A percentile compares a stretch with the other conserved stretches of the same genome.
Conservation (phyloP, 2,329 filamentous ascomycete genomes). For the Cladosporium halotolerans region DNA sequence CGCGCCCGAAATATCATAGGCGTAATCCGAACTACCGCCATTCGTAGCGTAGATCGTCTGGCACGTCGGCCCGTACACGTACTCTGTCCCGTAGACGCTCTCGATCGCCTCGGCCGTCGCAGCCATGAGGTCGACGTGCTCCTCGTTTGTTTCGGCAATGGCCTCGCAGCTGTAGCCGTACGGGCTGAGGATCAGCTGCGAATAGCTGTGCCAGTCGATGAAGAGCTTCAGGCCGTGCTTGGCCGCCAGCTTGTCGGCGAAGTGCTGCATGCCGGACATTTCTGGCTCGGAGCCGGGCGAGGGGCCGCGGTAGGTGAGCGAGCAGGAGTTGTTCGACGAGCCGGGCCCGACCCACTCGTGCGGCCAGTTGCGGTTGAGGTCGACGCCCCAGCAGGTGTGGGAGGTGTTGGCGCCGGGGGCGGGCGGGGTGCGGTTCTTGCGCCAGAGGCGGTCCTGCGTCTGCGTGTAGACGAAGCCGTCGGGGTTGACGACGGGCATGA, state of each 20-base stretch:
- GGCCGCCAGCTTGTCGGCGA: constrained; percentile 7
- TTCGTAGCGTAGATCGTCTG: constrained; percentile 9
- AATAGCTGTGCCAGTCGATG: constrained; percentile 60
- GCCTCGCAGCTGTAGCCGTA: constrained; percentile 55
- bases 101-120: constrained; percentile 49
- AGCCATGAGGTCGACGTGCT: constrained; percentile 45
- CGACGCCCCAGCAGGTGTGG: constrained; percentile 44
- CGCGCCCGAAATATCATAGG: constrained; percentile 10
- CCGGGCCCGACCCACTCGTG: constrained; percentile 41
- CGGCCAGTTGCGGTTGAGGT: constrained; percentile 55
- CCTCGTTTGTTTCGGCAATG: constrained; percentile 39
- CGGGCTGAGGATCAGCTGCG: constrained; percentile 51
- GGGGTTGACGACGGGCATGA: constrained; percentile 21
- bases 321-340: constrained; percentile 47
- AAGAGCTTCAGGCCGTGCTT: constrained; percentile 45
- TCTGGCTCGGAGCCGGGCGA: constrained; percentile 43
- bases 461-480: constrained; percentile 55
- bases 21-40: constrained; percentile 13
- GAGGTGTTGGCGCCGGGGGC: constrained; percentile 24
- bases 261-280: constrained; percentile 25
- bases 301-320: constrained; percentile 39
- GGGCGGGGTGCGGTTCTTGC: constrained; percentile 49
- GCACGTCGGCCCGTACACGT: constrained; percentile 43
- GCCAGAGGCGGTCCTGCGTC: constrained; percentile 53
- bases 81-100: constrained; percentile 45